Base-by-base conservation (phyloP, 2,329 filamentous ascomycete species). In the Cyphellophora attinorum region DNA sequence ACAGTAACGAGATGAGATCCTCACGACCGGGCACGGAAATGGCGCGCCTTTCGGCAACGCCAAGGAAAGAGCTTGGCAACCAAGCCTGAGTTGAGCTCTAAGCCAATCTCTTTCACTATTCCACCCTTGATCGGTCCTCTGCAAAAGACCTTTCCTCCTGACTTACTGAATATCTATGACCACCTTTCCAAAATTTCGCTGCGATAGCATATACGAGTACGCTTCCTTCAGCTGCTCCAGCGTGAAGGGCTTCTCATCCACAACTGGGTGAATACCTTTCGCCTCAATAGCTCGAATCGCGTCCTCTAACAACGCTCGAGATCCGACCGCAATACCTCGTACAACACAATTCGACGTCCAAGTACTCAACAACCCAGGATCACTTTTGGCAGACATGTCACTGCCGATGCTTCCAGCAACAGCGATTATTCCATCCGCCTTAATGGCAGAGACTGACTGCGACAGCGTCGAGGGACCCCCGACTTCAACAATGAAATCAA, bases 401-500 rank as follows among this genome's bases (percentile, higher is more conserved):
- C 63, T 62, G 8, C 62, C 66, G 16, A 72, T 48, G 48, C 72
- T 64, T 5, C 68, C 68, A 11, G 71, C 67, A 35, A 72, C 60
- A 29, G 51, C 54, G 43, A 68, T 62, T 3, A 70, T 54, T 15
- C 68, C 69, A 34, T 71, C 68, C n/a, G 68, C 59, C 14, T 53
- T 53, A 18, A 66, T 45, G 4, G 60, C 59, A 40, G 59, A 65
- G 27, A 78, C n/a, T n/a, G 64, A 68, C 50, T 79, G 65, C 3
- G 58, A 47, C 43, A 82, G 64, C 0, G 76, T 81, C n/a, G 62
- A 65, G 1, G 72, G 62, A 0, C 79, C 79, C 10, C 74, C 79
- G n/a, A 81, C 70, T 47, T 84, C 79, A 27, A 81, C 49, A 27
- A 83, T 59, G 40, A 76, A 64, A 46, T 81, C 69, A 5, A 79